Evolutionary conservation across 2,329 filamentous ascomycete species (phyloP).

Genomic region (Esteya vermicola): DNA sequence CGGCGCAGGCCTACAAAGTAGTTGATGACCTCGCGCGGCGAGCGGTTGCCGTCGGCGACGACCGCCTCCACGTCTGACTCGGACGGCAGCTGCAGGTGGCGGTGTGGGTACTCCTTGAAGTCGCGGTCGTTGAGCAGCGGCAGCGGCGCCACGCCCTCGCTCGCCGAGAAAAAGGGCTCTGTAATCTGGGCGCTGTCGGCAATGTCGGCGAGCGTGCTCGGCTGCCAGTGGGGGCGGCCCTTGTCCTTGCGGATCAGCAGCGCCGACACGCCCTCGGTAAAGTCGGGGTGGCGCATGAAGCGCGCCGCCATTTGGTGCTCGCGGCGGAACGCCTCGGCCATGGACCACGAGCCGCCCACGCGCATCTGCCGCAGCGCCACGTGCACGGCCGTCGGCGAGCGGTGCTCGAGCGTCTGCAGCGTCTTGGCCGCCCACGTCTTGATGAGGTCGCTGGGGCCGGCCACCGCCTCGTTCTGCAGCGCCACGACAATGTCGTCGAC

Average conservation of each 20-base stretch:
- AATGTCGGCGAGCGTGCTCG: slow-evolving; percentile 57
- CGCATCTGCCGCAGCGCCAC: slow-evolving; percentile 77
- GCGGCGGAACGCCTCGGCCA: slow-evolving; percentile 69
- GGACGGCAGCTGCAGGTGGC: slow-evolving; percentile 54
- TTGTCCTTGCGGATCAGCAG: slow-evolving; percentile 54
- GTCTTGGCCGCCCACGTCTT: slow-evolving; percentile 69
- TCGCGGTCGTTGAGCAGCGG: slow-evolving; percentile 46
- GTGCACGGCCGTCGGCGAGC: slow-evolving; percentile 76
- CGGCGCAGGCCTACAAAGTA: slow-evolving; percentile 45
- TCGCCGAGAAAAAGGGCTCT: slow-evolving; percentile 51
- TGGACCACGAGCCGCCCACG: slow-evolving; percentile 60
- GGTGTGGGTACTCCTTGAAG: slow-evolving; percentile 62
- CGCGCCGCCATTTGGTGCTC: slow-evolving; percentile 73
- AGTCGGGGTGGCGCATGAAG: slow-evolving; percentile 89
- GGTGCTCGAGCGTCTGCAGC: slow-evolving; percentile 55
- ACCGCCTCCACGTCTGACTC: slow-evolving; percentile 45
- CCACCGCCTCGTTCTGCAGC: slow-evolving; percentile 37
- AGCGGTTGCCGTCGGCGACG: slow-evolving; percentile 24
- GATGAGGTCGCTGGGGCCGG: slow-evolving; percentile 45
- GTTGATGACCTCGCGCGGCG: slow-evolving; percentile 44
- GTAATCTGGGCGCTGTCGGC: slow-evolving; percentile 35
- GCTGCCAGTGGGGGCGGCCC: slow-evolving; percentile 58
- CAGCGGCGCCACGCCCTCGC: slow-evolving; percentile 30
- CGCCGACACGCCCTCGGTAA: slow-evolving; percentile 79
- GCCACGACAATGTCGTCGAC: slow-evolving; percentile 58